These are phyloP conservation scores for Euphorbia celastroides DNA, from an alignment of 441 rosid species.

Conservation along the genomic window DNA sequence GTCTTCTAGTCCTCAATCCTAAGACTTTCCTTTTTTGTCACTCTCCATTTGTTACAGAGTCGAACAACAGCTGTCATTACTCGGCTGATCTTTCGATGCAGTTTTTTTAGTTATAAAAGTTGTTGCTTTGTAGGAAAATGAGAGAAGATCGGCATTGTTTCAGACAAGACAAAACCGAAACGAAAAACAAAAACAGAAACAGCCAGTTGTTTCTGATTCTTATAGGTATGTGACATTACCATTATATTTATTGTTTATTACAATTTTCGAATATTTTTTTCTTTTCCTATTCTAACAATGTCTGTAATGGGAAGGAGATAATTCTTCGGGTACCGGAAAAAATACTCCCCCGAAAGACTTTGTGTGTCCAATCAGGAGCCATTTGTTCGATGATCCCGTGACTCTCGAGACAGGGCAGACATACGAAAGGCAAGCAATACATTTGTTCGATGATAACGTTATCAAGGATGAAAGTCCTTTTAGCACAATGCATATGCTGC, in stretches of 20 bases:
- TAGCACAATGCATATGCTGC: constrained; percentile 64
- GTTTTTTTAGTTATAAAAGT: constrained; percentile 17
- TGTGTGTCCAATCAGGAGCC: constrained; percentile 68
- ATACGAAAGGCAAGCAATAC: constrained; percentile 61
- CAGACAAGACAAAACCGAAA: constrained; percentile 25
- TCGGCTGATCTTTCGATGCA: constrained; percentile 35
- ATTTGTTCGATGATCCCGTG: constrained; percentile 59
- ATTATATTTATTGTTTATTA: constrained; percentile 16
- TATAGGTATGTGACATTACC: constrained; percentile 29
- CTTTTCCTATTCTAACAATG: not conserved
- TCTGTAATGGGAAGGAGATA: constrained; percentile 46
- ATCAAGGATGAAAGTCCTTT: constrained; percentile 55
- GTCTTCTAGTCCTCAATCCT: not conserved
- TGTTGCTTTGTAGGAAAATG: constrained; percentile 37
- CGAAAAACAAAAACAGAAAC: constrained; percentile 34
- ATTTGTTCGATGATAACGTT: constrained; percentile 54
- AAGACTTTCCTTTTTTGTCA: not conserved
- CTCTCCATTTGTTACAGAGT: too few species aligned
- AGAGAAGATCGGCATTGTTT: constrained; percentile 31
- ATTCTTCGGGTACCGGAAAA: constrained; percentile 36
- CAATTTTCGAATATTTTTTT: constrained; percentile 25
- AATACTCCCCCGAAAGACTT: constrained; percentile 63
- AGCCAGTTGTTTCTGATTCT: constrained; percentile 32
- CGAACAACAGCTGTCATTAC: constrained; percentile 3
- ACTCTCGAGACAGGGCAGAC: constrained; percentile 87